phyloP scores from a whole-genome alignment of 1,284 basidiomycete species.

The Tilletia horrida region DNA sequence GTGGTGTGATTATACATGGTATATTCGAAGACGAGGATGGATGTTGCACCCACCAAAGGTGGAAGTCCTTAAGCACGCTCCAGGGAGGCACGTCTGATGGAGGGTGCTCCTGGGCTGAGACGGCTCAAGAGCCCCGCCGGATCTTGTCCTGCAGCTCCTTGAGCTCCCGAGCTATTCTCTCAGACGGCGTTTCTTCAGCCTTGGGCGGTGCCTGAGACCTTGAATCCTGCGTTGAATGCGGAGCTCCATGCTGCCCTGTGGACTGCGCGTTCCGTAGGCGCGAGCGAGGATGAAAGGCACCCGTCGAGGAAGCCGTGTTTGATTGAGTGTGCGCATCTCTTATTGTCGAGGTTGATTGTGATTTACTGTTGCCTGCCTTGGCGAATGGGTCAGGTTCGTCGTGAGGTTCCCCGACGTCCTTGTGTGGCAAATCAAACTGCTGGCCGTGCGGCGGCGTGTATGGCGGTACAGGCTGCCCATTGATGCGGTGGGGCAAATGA shows the following conservation, averaged over 20 bases:
- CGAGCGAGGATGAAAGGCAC: constrained; percentile 22
- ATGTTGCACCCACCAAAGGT: too few species aligned
- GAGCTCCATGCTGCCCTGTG: neutral
- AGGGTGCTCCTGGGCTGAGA: neutral
- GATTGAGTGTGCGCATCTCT: neutral
- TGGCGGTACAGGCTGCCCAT: constrained; percentile 35
- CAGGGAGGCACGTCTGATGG: neutral
- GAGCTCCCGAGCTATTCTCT: constrained; percentile 30
- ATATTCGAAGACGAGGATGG: too few species aligned
- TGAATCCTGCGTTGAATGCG: neutral
- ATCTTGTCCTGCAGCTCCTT: constrained; percentile 34
- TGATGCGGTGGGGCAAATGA: constrained; percentile 38
- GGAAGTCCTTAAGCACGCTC: neutral
- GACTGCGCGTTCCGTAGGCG: constrained; percentile 25
- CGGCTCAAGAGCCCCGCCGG: constrained; percentile 14
- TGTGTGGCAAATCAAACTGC: constrained; percentile 23
- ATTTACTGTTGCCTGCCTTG: neutral
- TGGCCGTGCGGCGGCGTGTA: constrained; percentile 38
- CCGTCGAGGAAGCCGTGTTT: neutral
- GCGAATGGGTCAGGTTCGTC: constrained; percentile 38
- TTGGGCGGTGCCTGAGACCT: neutral
- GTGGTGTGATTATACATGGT: too few species aligned
- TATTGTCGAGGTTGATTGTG: neutral
- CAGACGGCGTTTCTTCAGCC: constrained; percentile 26
- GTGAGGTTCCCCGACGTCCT: constrained; percentile 38